phyloP scores from a whole-genome alignment of 2,329 filamentous ascomycete species.

The Pseudocercospora fijiensis region DNA sequence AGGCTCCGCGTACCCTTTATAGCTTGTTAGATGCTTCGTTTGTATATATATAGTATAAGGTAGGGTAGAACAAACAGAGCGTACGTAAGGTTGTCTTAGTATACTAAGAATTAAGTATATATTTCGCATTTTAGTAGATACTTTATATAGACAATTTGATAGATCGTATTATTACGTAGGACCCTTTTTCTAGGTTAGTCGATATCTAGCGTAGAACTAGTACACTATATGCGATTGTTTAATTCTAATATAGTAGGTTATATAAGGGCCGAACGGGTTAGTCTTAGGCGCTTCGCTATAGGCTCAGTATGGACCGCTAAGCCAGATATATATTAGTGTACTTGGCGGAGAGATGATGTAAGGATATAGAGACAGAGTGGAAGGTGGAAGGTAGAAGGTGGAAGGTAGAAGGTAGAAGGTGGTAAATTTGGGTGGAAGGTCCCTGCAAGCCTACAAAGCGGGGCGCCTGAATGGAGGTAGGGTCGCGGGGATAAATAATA shows the following conservation, averaged over 20 bases:
- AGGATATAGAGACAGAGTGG: too few relatives aligned
- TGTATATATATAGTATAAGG: not conserved
- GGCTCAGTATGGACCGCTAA: too few relatives aligned
- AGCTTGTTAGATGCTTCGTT: not conserved
- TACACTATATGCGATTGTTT: not conserved
- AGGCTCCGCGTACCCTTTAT: not conserved
- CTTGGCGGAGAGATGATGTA: too few relatives aligned
- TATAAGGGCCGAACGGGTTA: not conserved
- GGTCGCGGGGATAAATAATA: too few relatives aligned
- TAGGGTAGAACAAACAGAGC: not conserved
- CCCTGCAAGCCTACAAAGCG: too few relatives aligned
- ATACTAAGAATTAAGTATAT: not conserved
- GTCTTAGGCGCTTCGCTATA: too few relatives aligned
- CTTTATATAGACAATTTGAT: not conserved
- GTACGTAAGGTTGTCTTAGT: not conserved
- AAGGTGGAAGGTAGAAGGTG: too few relatives aligned
- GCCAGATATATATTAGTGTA: not conserved
- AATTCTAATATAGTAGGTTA: not conserved
- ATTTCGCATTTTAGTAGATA: not conserved
- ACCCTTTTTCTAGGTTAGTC: not conserved
- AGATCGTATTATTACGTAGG: not conserved
- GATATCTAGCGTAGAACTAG: not conserved
- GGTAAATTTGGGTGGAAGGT: too few relatives aligned
- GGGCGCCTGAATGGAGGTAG: constrained; percentile 11
- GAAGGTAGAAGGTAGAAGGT: too few relatives aligned